phyloP scores from a whole-genome alignment of 108 stramenopile genomes.

The Epithemia pelagica region DNA sequence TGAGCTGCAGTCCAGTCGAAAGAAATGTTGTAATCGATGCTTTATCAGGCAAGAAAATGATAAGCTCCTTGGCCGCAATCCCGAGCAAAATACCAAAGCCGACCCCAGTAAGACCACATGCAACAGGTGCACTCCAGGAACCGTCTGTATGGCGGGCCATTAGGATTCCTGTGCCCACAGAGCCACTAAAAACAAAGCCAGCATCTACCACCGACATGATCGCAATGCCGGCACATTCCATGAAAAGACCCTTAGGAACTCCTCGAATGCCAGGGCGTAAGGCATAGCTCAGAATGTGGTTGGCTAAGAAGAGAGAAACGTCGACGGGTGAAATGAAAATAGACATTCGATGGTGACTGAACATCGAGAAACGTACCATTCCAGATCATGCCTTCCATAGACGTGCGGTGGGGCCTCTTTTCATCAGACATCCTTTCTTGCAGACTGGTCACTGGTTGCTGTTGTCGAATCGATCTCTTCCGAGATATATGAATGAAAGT shows the following conservation, averaged over 20 bases:
- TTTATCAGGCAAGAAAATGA: slow-evolving; percentile 38
- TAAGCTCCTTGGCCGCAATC: slow-evolving; percentile 65
- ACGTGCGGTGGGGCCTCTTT: slow-evolving; percentile 16
- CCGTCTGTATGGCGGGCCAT: slow-evolving; percentile 35
- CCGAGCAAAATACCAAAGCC: slow-evolving; percentile 52
- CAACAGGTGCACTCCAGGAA: slow-evolving; percentile 60
- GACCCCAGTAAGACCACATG: slow-evolving; percentile 48
- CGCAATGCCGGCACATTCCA: slow-evolving; percentile 46
- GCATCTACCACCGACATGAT: slow-evolving; percentile 63
- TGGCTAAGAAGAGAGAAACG: slow-evolving; percentile 8
- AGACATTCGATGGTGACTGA: background rate
- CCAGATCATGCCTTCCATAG: slow-evolving; percentile 41
- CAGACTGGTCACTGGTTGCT: too few species aligned
- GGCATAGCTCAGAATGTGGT: slow-evolving; percentile 31
- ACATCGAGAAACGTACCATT: slow-evolving; percentile 22
- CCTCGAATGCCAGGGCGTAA: slow-evolving; percentile 27
- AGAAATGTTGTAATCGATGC: slow-evolving; percentile 7
- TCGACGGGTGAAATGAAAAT: background rate
- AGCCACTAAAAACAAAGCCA: slow-evolving; percentile 61
- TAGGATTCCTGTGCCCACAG: slow-evolving; percentile 59
- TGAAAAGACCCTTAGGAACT: slow-evolving; percentile 50
- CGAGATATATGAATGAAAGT: too few species aligned
- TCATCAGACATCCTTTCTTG: too few species aligned
- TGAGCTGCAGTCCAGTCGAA: slow-evolving; percentile 15
- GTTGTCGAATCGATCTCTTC: too few species aligned